Conservation (phyloP, 768 basidiomycete species). For the Agaricus sinodeliciosus region DNA sequence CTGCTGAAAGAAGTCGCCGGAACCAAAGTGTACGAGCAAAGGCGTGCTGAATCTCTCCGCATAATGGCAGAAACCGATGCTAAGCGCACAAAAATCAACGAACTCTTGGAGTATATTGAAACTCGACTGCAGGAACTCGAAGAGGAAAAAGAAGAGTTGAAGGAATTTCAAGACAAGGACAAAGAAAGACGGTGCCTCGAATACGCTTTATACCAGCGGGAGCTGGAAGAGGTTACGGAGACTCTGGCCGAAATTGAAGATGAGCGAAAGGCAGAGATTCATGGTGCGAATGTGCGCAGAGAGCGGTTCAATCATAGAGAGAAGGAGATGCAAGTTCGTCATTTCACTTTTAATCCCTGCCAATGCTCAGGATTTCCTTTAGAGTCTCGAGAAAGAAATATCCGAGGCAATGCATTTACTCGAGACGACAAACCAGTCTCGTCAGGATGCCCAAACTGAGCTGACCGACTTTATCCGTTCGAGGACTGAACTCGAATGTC, state of each 20-base stretch:
- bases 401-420: conserved; percentile 62
- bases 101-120: conserved; percentile 87
- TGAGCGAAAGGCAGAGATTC: conserved; percentile 76
- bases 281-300: conserved; percentile 74
- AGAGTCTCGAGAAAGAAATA: conserved; percentile 73
- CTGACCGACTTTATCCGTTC: conserved; percentile 81
- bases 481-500: conserved; percentile 82
- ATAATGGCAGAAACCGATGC: conserved; percentile 97
- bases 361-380: conserved; percentile 4
- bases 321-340: conserved; percentile 72
- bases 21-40: conserved; percentile 96
- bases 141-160: conserved; percentile 96
- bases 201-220: conserved; percentile 88
- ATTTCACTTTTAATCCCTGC: background rate
- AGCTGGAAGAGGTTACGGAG: conserved; percentile 82
- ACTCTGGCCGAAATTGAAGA: conserved; percentile 82
- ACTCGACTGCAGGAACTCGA: conserved; percentile 86
- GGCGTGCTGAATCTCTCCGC: conserved; percentile 84
- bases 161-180: conserved; percentile 94
- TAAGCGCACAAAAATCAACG: conserved; percentile 87
- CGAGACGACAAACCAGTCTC: conserved; percentile 62
- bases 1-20: conserved; percentile 98
- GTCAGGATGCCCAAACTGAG: conserved; percentile 74
- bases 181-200: conserved; percentile 92
- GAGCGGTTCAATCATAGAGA: conserved; percentile 81